Percentiles rank a stretch among this genome's conserved stretches.
Evolutionary conservation across 768 basidiomycete species (phyloP).

Genomic region (Amanita rubescens): DNA sequence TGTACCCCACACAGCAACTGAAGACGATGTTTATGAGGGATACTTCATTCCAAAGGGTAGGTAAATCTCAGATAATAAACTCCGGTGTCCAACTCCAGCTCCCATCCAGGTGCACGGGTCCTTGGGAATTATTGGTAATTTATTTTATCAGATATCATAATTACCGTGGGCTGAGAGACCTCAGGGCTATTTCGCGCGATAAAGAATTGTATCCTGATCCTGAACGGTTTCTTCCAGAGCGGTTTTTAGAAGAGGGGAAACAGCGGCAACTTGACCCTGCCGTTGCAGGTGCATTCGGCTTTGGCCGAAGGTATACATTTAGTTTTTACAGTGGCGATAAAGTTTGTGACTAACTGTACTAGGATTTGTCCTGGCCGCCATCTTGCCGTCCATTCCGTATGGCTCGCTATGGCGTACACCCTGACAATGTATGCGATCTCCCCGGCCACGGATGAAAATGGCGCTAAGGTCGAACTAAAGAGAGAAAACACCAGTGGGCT

Average conservation of each 20-base stretch:
- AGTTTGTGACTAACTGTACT: background rate
- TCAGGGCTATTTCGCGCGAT: slow-evolving; percentile 43
- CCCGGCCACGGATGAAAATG: slow-evolving; percentile 14
- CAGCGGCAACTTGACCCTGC: slow-evolving; percentile 16
- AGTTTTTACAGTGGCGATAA: background rate
- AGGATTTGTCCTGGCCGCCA: slow-evolving; percentile 18
- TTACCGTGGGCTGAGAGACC: background rate
- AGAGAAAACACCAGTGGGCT: slow-evolving; percentile 7
- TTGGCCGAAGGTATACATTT: slow-evolving; percentile 22
- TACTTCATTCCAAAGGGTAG: slow-evolving; percentile 20
- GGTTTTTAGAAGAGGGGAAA: slow-evolving; percentile 32
- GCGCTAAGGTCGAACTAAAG: slow-evolving; percentile 16
- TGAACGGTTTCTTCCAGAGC: slow-evolving; percentile 45
- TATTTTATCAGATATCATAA: background rate
- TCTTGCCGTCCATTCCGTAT: slow-evolving; percentile 19
- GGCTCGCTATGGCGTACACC: slow-evolving; percentile 18
- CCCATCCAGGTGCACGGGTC: slow-evolving; percentile 17
- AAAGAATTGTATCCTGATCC: slow-evolving; percentile 44
- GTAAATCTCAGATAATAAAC: background rate
- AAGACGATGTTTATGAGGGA: slow-evolving; percentile 26
- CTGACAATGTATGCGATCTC: slow-evolving; percentile 16
- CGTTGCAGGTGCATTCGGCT: slow-evolving; percentile 23
- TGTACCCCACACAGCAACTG: slow-evolving; percentile 24
- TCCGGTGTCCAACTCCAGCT: background rate
- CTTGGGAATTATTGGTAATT: slow-evolving; percentile 22